Evolutionary conservation across 31 red algal species (phyloP).

Genomic region (Porphyra umbilicalis): DNA sequence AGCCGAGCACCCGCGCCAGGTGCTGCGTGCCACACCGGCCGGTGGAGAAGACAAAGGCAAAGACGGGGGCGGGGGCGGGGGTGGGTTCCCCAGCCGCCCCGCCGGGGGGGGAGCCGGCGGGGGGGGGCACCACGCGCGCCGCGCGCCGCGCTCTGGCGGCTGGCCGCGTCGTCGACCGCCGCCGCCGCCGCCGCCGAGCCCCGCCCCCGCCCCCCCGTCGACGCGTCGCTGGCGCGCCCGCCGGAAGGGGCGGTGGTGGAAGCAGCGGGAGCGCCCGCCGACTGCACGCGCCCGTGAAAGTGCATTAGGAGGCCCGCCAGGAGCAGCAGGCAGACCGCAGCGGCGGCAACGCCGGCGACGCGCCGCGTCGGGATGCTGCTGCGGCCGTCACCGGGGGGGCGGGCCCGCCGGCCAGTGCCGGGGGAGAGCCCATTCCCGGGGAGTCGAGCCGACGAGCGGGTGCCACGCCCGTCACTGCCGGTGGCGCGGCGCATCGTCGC

Average conservation of each 20-base stretch:
- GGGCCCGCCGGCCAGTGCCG: neutral
- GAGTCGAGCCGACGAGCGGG: neutral
- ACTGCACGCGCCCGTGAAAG: neutral
- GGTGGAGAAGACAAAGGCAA: slow-evolving; percentile 37
- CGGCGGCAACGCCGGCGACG: neutral
- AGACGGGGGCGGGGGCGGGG: neutral
- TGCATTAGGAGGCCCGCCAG: neutral
- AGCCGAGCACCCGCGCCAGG: slow-evolving; percentile 13
- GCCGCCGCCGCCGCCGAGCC: no score
- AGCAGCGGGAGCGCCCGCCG: no score
- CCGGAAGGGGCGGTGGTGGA: no score
- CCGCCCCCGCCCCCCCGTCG: no score
- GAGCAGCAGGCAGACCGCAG: neutral
- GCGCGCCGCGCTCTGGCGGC: no score
- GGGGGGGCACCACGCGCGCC: no score
- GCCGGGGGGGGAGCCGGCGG: neutral
- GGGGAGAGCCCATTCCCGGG: neutral
- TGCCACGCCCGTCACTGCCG: neutral
- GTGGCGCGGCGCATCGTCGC: neutral
- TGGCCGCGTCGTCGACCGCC: no score
- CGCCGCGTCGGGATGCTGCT: neutral
- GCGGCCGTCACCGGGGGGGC: neutral
- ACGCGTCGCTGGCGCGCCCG: neutral
- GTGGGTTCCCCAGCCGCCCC: neutral
- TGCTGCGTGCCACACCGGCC: slow-evolving; percentile 55